These are phyloP conservation scores for Metschnikowia gruessii DNA, from an alignment of 805 yeast genomes.

Conservation along the genomic window DNA sequence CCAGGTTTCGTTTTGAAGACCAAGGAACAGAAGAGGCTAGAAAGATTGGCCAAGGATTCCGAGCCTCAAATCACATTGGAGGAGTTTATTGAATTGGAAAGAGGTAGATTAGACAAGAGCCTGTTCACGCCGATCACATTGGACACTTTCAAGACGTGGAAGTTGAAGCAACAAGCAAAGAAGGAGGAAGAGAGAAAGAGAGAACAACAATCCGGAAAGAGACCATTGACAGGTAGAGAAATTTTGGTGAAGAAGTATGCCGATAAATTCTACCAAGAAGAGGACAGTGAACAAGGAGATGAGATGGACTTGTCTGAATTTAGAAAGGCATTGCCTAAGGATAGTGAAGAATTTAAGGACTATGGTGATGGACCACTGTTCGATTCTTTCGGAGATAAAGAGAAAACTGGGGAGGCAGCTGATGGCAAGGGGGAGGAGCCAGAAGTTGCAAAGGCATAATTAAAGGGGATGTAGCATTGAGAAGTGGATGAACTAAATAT, in stretches of 20 bases:
- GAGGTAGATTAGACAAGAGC: slow-evolving; percentile 73
- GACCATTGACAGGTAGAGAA: slow-evolving; percentile 64
- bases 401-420: slow-evolving; percentile 4
- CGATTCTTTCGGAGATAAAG: slow-evolving; percentile 13
- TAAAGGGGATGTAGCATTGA: slow-evolving; percentile 7
- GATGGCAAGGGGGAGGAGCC: background rate
- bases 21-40: slow-evolving; percentile 89
- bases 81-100: slow-evolving; percentile 92
- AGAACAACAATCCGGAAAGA: slow-evolving; percentile 39
- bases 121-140: slow-evolving; percentile 83
- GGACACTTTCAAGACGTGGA: slow-evolving; percentile 82
- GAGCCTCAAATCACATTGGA: slow-evolving; percentile 92
- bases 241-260: slow-evolving; percentile 58
- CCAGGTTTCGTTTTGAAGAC: slow-evolving; percentile 96
- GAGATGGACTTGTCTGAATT: slow-evolving; percentile 58
- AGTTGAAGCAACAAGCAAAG: slow-evolving; percentile 59
- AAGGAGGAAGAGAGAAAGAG: slow-evolving; percentile 42
- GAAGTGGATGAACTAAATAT: slow-evolving; percentile 3
- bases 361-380: slow-evolving; percentile 57
- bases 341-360: slow-evolving; percentile 52
- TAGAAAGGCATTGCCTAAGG: slow-evolving; percentile 53
- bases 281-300: slow-evolving; percentile 47
- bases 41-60: slow-evolving; percentile 75
- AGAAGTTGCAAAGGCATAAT: slow-evolving; percentile 5
- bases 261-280: slow-evolving; percentile 54